Conservation (phyloP, 2,329 filamentous ascomycete species). For the Venturia nashicola region DNA sequence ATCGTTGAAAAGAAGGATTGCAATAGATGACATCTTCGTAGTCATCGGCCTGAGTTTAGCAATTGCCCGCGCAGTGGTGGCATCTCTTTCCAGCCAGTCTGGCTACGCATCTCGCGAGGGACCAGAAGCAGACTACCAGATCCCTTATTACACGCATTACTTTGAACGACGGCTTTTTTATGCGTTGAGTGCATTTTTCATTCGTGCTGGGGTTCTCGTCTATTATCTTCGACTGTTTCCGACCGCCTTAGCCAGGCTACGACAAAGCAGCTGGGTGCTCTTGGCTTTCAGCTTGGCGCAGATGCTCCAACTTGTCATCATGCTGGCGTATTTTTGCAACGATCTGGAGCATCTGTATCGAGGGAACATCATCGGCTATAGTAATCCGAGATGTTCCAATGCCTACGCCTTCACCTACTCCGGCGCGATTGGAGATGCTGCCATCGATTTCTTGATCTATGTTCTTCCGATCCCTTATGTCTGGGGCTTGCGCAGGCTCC, state of each 20-base stretch:
- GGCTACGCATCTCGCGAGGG: conserved; percentile 1
- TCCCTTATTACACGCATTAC: conserved; percentile 8
- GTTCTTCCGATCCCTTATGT: conserved; percentile 8
- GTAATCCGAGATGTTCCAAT: conserved; percentile 6
- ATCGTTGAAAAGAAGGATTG: conserved; percentile 1
- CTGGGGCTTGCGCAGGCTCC: conserved; percentile 3
- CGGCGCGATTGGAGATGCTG: conserved; percentile 9
- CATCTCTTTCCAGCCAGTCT: not conserved
- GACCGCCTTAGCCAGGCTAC: not conserved
- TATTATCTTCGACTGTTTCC: conserved; percentile 10
- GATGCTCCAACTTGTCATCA: conserved; percentile 5
- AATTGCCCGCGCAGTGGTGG: conserved; percentile 7
- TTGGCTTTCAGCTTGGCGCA: conserved; percentile 6
- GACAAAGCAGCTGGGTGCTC: not conserved
- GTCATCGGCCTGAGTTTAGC: conserved; percentile 7
- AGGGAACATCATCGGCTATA: not conserved
- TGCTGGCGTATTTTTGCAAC: conserved; percentile 6
- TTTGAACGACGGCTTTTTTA: conserved; percentile 8
- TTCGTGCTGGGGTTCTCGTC: conserved; percentile 3
- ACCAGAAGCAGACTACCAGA: conserved; percentile 3
- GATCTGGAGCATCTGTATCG: conserved; percentile 7
- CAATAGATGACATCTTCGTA: conserved; percentile 8
- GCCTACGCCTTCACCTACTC: conserved; percentile 9
- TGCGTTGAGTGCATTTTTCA: conserved; percentile 9
- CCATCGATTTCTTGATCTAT: conserved; percentile 8